A percentile compares a stretch with the other conserved stretches of the same genome.
phyloP scores from a whole-genome alignment of 805 yeast genomes.

The Saccharomyces kudriavzevii region DNA sequence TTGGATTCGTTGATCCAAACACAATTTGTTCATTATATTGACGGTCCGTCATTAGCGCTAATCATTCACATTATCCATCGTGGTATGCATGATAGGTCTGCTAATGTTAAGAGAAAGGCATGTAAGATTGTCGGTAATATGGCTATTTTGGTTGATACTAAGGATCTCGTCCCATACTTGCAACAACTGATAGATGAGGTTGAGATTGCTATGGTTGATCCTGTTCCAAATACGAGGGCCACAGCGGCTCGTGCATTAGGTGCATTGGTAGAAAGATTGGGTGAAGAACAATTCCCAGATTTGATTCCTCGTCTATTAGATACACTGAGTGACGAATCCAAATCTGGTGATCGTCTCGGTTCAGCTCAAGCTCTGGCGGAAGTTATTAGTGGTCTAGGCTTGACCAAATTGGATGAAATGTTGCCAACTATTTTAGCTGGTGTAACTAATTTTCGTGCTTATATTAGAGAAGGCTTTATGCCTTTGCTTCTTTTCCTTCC shows the following conservation, averaged over 20 bases:
- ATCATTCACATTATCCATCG: slow-evolving; percentile 91
- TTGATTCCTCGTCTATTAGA: slow-evolving; percentile 72
- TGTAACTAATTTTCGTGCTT: slow-evolving; percentile 57
- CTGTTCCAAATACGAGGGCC: slow-evolving; percentile 93
- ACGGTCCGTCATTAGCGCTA: slow-evolving; percentile 93
- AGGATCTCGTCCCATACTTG: slow-evolving; percentile 79
- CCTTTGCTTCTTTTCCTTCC: slow-evolving; percentile 85
- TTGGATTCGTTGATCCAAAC: slow-evolving; percentile 79
- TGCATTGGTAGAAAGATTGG: slow-evolving; percentile 88
- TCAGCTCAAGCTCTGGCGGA: slow-evolving; percentile 96
- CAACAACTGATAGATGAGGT: slow-evolving; percentile 69
- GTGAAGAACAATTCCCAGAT: slow-evolving; percentile 91
- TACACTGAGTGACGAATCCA: slow-evolving; percentile 67
- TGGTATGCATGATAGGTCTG: slow-evolving; percentile 94
- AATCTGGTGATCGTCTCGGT: slow-evolving; percentile 88
- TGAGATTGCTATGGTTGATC: slow-evolving; percentile 94
- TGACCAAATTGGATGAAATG: slow-evolving; percentile 78
- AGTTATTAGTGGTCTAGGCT: slow-evolving; percentile 86
- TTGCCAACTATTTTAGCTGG: slow-evolving; percentile 70
- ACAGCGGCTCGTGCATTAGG: slow-evolving; percentile 97
- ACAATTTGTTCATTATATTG: slow-evolving; percentile 94
- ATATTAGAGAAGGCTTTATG: slow-evolving; percentile 85
- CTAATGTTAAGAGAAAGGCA: slow-evolving; percentile 82
- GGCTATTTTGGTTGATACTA: slow-evolving; percentile 89
- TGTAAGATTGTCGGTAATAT: slow-evolving; percentile 98